Evolutionary conservation across 2,329 filamentous ascomycete genomes (phyloP), one percentile per base, ranked within the genome.

Genomic region (Apiospora koreana): DNA sequence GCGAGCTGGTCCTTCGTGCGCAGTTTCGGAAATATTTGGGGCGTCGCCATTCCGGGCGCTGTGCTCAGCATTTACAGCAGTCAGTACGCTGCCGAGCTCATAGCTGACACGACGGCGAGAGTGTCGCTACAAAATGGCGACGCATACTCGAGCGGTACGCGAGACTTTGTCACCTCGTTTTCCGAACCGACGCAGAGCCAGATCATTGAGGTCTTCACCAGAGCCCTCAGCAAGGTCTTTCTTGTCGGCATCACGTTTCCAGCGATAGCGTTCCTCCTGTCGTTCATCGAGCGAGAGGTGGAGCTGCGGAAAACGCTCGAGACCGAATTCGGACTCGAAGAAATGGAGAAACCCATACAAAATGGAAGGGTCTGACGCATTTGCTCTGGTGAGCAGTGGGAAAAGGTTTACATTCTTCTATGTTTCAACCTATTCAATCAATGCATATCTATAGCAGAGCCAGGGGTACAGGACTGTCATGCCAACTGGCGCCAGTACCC

Each of bases 1-100:
- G 78, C 78, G 2, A 79, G 80, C 69, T 82, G 79, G 76, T 72
- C 73, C 5, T 86, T 85, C 73, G 76, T 83, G 58, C 78, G 84
- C 16, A 78, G 74, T 23, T 79, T 85, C 21, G 84, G 84, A 0
- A 75, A 78, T 35, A 79, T 83, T 7, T 80, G 84, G 71, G 83
- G 83, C 18, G 80, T 85, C 1, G 79, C 81, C 0, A 79, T 86
- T 12, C 80, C 80, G 0, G 79, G 77, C 0, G 76, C 79, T 1
- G 77, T 83, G 43, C 83, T 84, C 72, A 76, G 76, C 48, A 74
- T 67, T 23, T 71, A 70, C 14, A 69, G 48, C 35, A 65, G 50
- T 41, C 35, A 69, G 42, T 38, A 69, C 23, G 70, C 67, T 1
- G 2, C 58, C 28, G 67, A 66, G 1, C 21, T 25, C 35, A 58